These are phyloP conservation scores for Fusarium temperatum DNA, from an alignment of 2,329 filamentous ascomycete genomes.

Conservation along the genomic window DNA sequence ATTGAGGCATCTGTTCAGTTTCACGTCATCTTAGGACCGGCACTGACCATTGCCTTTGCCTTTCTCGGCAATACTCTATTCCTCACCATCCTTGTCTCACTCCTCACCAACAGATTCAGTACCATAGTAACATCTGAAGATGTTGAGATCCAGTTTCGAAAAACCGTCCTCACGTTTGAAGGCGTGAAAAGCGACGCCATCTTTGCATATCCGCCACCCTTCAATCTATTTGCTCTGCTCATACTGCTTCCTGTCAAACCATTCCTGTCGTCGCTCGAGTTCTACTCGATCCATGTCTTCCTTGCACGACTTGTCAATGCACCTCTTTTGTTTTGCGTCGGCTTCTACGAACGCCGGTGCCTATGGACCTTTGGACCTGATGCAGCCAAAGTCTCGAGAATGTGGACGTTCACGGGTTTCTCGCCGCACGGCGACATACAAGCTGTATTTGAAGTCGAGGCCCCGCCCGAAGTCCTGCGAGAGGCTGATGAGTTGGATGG, in stretches of 20 bases:
- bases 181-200: conserved; percentile 76
- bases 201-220: conserved; percentile 73
- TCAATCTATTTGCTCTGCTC: conserved; percentile 72
- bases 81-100: conserved; percentile 69
- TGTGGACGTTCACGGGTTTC: conserved; percentile 55
- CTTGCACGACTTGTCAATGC: conserved; percentile 69
- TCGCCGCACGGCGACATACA: conserved; percentile 67
- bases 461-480: conserved; percentile 47
- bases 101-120: conserved; percentile 75
- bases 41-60: conserved; percentile 74
- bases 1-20: conserved; percentile 62
- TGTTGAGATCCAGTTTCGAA: conserved; percentile 74
- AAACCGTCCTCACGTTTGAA: conserved; percentile 75
- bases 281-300: conserved; percentile 75
- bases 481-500: conserved; percentile 19
- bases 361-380: neutral
- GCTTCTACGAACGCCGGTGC: conserved; percentile 62
- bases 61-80: conserved; percentile 79
- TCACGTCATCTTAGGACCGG: conserved; percentile 72
- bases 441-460: conserved; percentile 66
- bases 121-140: conserved; percentile 72
- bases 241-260: conserved; percentile 71
- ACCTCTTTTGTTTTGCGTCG: conserved; percentile 68
- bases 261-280: conserved; percentile 66
- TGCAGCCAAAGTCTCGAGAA: neutral